Evolutionary conservation across 352 stramenopile species (phyloP), one percentile per base, ranked within the genome.

Genomic region (Detonula confervacea): DNA sequence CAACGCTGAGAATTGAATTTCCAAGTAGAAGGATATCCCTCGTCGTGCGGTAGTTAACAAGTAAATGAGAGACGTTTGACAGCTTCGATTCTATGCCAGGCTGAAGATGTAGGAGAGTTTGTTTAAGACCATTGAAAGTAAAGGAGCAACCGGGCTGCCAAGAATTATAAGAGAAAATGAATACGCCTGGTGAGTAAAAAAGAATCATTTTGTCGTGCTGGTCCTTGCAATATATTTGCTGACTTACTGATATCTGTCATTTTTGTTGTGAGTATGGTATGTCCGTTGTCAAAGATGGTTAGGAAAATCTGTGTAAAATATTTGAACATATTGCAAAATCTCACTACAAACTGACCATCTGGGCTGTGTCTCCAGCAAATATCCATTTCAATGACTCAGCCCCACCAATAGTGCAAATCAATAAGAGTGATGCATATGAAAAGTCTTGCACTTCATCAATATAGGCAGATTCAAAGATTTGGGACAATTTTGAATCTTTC

Each of bases 1-100:
- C 73, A 42, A 73, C 39, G 7, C 27, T 54, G 18, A 82, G 46
- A 44, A 82, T 76, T 25, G 65, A 47, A 67, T 82, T 82, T 49
- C 64, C 73, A 35, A 82, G 49, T 47, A 63, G 16, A 20, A 82
- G 46, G 33, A 82, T 57, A 59, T 82, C 73, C 49, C 69, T 82
- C 12, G 73, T 82, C 0, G 73, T 82, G 39, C 73, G 73, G 61
- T 82, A 82, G 51, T 82, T 82, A 9, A 77, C 67, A 62, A 82
- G 52, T 55, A 82, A 67, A 73, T 82, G 73, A 12, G 51, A 55
- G 2, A 82, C 67, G 20, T 82, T 69, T 62, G 63, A 72, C 5
- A 82, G 56, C 30, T 61, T 77, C 18, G 59, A 70, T 35, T 77
- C 55, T 25, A 66, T 68, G 7, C 69, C 73, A 51, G 73, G 18